phyloP scores from a whole-genome alignment of 371 early-diverging fungal genomes.

The Encephalitozoon hellem region DNA sequence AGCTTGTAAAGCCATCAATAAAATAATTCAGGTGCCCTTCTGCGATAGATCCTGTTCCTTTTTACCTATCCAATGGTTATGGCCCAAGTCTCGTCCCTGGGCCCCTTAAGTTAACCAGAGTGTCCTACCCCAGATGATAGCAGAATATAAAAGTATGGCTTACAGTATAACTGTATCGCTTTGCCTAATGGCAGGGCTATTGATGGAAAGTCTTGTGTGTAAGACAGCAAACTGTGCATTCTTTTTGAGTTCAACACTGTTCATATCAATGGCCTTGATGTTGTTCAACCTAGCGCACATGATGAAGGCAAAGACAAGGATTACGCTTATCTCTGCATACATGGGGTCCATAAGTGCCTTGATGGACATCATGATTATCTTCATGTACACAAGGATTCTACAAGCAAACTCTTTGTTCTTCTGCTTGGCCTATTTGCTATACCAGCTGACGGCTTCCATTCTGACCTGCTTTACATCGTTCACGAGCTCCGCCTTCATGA shows the following conservation, averaged over 20 bases:
- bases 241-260: not conserved
- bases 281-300: not conserved
- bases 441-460: not conserved
- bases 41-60: not conserved
- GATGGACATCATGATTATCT: constrained; percentile 1
- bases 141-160: not conserved
- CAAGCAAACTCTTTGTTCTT: not conserved
- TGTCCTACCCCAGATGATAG: not conserved
- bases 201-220: not conserved
- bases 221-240: not conserved
- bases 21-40: not conserved
- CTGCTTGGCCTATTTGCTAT: not conserved
- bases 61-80: not conserved
- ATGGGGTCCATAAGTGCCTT: not conserved
- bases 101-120: not conserved
- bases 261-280: not conserved
- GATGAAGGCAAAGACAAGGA: not conserved
- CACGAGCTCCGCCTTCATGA: not conserved
- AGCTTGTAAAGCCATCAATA: not conserved
- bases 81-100: not conserved
- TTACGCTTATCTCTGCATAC: not conserved
- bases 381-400: not conserved
- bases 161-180: not conserved
- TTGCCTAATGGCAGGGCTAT: not conserved
- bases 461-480: not conserved